phyloP scores from a whole-genome alignment of 306 rosid genomes.

The Quercus agrifolia region DNA sequence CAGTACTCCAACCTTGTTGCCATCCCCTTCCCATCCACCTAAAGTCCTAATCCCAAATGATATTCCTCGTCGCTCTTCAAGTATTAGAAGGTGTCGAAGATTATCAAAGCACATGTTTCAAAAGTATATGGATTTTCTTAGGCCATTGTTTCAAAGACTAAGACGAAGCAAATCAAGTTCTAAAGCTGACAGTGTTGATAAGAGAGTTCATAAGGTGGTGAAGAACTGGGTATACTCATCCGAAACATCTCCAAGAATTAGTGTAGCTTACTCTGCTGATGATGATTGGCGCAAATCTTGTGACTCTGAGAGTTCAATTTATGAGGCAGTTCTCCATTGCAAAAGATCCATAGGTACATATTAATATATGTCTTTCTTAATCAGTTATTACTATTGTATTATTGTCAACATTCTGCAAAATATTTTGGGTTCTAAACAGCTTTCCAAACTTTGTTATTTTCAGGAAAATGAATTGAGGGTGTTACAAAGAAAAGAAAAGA shows the following conservation, averaged over 20 bases:
- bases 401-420: background rate
- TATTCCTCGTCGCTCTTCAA: slow-evolving; percentile 49
- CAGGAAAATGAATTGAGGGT: slow-evolving; percentile 50
- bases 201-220: slow-evolving; percentile 38
- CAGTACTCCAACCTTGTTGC: slow-evolving; percentile 10
- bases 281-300: slow-evolving; percentile 81
- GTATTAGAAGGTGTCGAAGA: slow-evolving; percentile 59
- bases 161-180: slow-evolving; percentile 51
- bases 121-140: slow-evolving; percentile 71
- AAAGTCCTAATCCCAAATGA: slow-evolving; percentile 24
- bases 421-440: slow-evolving; percentile 9
- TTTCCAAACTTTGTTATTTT: slow-evolving; percentile 10
- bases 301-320: slow-evolving; percentile 92
- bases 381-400: background rate
- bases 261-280: slow-evolving; percentile 71
- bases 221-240: slow-evolving; percentile 60
- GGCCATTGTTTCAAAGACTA: slow-evolving; percentile 69
- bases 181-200: slow-evolving; percentile 39
- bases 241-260: slow-evolving; percentile 68
- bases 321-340: slow-evolving; percentile 99
- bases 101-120: slow-evolving; percentile 60
- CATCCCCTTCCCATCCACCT: slow-evolving; percentile 38
- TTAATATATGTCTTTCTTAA: background rate
- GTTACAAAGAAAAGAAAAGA: slow-evolving; percentile 20
- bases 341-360: slow-evolving; percentile 84